Percentiles rank a stretch among this genome's conserved stretches.
Evolutionary conservation across 129 eudicot species (phyloP).

Genomic region (Rutidosis leptorrhynchoides): DNA sequence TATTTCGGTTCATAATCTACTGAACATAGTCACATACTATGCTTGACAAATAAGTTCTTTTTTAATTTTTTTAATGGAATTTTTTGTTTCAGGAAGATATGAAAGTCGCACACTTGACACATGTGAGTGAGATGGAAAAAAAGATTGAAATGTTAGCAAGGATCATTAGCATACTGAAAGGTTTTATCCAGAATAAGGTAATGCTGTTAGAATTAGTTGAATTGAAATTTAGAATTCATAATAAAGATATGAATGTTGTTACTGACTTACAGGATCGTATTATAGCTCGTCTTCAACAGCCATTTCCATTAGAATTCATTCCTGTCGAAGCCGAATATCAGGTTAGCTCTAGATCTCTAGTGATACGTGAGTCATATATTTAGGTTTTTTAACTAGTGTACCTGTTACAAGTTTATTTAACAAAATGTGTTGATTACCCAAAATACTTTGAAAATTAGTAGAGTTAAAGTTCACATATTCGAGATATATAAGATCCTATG

Average conservation of each 20-base stretch:
- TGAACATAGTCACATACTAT: not conserved
- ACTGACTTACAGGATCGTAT: slow-evolving; percentile 71
- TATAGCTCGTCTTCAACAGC: slow-evolving; percentile 91
- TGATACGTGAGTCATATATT: not conserved
- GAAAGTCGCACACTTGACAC: slow-evolving; percentile 81
- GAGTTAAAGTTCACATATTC: not conserved
- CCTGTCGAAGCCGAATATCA: slow-evolving; percentile 97
- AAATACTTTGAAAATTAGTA: not conserved
- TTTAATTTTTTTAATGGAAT: not conserved
- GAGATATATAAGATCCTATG: not conserved
- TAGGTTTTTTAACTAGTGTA: not conserved
- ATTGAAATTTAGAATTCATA: not conserved
- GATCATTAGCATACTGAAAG: slow-evolving; percentile 76
- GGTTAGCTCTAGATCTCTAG: slow-evolving; percentile 37
- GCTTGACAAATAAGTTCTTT: not conserved
- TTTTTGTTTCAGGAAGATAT: slow-evolving; percentile 66
- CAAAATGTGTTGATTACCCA: not conserved
- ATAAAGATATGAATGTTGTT: too few species aligned
- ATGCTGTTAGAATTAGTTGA: not conserved
- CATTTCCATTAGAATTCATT: slow-evolving; percentile 79
- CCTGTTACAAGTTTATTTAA: not conserved
- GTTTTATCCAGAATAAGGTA: slow-evolving; percentile 87
- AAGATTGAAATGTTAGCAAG: slow-evolving; percentile 84
- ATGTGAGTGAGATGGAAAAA: slow-evolving; percentile 94
- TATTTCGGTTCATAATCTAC: slow-evolving; percentile 6